Conservation (phyloP, 768 basidiomycete species). For the Tulasnella sp. region DNA sequence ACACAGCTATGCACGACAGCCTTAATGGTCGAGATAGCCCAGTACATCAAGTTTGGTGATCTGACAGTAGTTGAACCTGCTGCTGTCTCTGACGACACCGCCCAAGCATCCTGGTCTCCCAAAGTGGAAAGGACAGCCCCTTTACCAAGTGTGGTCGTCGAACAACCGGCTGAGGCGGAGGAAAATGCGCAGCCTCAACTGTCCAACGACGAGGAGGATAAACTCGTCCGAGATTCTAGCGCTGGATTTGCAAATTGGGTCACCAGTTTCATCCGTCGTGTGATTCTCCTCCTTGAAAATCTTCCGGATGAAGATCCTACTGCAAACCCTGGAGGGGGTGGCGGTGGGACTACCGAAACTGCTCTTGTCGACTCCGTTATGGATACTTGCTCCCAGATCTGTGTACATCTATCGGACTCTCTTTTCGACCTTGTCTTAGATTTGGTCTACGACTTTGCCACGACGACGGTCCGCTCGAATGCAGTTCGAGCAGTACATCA, state of each 20-base stretch:
- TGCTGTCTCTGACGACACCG: constrained; percentile 45
- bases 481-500: constrained; percentile 83
- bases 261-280: constrained; percentile 60
- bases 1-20: constrained; percentile 75
- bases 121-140: not conserved
- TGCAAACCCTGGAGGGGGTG: not conserved
- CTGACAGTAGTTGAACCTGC: constrained; percentile 47
- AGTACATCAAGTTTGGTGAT: constrained; percentile 71
- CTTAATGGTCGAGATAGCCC: constrained; percentile 66
- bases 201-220: constrained; percentile 42
- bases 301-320: constrained; percentile 68
- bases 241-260: constrained; percentile 79
- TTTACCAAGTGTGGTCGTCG: not conserved
- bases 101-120: constrained; percentile 54
- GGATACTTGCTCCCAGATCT: constrained; percentile 67
- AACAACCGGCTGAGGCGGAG: constrained; percentile 4
- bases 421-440: constrained; percentile 81
- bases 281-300: constrained; percentile 82
- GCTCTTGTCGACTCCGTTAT: constrained; percentile 66
- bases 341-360: constrained; percentile 4
- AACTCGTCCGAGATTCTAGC: constrained; percentile 68
- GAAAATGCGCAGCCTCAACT: constrained; percentile 27
- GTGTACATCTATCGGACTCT: constrained; percentile 61
- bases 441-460: constrained; percentile 76
- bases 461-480: constrained; percentile 79